A percentile compares a stretch with the other conserved stretches of the same genome.
phyloP scores from a whole-genome alignment of 163 green algal genomes.

The Chloroidium sp. region DNA sequence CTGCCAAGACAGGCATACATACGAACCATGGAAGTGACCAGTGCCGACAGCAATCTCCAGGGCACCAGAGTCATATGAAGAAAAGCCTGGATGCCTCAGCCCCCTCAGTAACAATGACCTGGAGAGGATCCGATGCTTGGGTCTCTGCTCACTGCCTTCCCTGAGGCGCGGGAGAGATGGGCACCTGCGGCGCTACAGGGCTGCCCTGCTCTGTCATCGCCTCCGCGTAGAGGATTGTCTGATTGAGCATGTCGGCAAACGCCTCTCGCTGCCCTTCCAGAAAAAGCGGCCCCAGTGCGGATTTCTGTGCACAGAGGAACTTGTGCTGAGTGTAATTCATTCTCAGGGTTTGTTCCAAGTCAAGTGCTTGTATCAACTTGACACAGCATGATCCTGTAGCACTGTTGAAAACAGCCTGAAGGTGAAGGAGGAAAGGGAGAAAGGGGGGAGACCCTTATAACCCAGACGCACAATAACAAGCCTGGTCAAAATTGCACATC shows the following conservation, averaged over 20 bases:
- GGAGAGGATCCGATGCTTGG: background rate
- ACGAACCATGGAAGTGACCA: background rate
- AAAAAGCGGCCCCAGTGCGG: constrained; percentile 17
- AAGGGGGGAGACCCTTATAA: too few relatives aligned
- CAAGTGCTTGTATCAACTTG: background rate
- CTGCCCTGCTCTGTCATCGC: background rate
- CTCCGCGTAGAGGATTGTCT: constrained; percentile 10
- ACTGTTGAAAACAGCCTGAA: background rate
- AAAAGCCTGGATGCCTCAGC: background rate
- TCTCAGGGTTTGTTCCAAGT: too few relatives aligned
- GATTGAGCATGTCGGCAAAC: constrained; percentile 37
- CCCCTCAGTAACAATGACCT: background rate
- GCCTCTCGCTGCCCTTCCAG: constrained; percentile 26
- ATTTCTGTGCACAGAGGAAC: constrained; percentile 1
- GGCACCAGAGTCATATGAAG: background rate
- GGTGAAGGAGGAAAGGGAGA: too few relatives aligned
- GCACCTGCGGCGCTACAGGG: too few relatives aligned
- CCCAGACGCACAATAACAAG: too few relatives aligned
- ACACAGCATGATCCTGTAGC: background rate
- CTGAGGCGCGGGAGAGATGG: background rate
- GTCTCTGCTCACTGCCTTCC: background rate
- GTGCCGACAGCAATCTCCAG: background rate
- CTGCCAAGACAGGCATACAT: background rate
- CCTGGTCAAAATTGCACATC: background rate
- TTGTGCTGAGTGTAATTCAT: too few relatives aligned